phyloP scores from a whole-genome alignment of 2,329 filamentous ascomycete species.

The Ceratocystis diversiconidia region DNA sequence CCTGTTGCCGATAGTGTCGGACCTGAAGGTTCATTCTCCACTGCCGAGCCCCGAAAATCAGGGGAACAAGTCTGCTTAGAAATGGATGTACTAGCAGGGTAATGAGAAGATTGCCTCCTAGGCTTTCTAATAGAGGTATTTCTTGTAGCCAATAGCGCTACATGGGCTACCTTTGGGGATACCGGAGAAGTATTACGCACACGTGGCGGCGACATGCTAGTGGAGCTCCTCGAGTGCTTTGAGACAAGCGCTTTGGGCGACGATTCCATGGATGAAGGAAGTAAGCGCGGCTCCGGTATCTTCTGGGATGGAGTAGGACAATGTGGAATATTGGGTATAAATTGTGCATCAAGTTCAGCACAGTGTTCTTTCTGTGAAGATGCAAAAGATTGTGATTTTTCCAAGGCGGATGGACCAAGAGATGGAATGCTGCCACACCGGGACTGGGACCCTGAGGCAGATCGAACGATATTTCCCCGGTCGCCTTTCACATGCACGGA shows the following conservation, averaged over 20 bases:
- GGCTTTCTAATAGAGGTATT: background rate
- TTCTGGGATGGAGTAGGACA: slow-evolving; percentile 4
- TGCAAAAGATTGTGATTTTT: slow-evolving; percentile 8
- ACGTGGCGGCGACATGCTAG: background rate
- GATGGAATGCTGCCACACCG: background rate
- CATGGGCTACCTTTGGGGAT: background rate
- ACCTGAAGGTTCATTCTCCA: background rate
- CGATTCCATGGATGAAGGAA: background rate
- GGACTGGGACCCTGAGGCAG: background rate
- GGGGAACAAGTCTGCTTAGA: background rate
- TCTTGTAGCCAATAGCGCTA: slow-evolving; percentile 5
- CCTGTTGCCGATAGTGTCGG: background rate
- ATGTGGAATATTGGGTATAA: slow-evolving; percentile 8
- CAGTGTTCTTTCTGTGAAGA: slow-evolving; percentile 1
- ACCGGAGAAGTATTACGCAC: background rate
- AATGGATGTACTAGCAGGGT: background rate
- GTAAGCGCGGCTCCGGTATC: background rate
- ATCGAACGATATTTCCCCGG: slow-evolving; percentile 19
- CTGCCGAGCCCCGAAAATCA: background rate
- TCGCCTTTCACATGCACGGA: slow-evolving; percentile 23
- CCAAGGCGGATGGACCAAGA: slow-evolving; percentile 13
- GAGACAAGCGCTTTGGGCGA: slow-evolving; percentile 2
- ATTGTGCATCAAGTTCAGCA: slow-evolving; percentile 8
- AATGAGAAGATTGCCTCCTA: slow-evolving; percentile 9
- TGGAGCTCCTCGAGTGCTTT: background rate